Percentiles rank a stretch among this genome's conserved stretches.
Conservation (phyloP, 768 basidiomycete species). For the Ramaria sp. region DNA sequence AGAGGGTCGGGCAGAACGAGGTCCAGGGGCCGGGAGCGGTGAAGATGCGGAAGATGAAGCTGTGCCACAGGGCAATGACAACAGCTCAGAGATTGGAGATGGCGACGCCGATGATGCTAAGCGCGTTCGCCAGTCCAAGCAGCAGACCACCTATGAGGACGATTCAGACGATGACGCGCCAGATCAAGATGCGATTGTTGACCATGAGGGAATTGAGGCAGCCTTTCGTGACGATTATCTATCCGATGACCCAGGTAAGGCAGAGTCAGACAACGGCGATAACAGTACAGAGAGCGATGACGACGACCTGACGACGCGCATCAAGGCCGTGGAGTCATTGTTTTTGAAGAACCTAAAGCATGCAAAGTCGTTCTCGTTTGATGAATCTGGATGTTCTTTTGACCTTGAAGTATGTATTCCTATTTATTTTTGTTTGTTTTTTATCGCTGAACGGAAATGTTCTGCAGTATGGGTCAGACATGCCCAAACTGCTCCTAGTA, state of each 20-base stretch:
- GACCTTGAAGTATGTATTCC: constrained; percentile 61
- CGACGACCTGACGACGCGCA: constrained; percentile 26
- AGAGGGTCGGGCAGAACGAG: constrained; percentile 50
- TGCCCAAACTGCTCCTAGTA: constrained; percentile 89
- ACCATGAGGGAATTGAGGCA: constrained; percentile 52
- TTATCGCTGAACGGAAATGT: constrained; percentile 22
- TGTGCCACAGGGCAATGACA: constrained; percentile 47
- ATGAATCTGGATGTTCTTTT: constrained; percentile 57
- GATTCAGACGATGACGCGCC: constrained; percentile 45
- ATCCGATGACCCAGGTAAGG: constrained; percentile 15
- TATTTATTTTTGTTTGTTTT: background rate
- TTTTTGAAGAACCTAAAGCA: constrained; percentile 53
- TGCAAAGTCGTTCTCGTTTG: constrained; percentile 67
- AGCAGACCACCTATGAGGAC: constrained; percentile 68
- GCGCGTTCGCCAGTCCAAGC: constrained; percentile 55
- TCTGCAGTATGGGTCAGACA: constrained; percentile 74
- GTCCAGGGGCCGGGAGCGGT: constrained; percentile 31
- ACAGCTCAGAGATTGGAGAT: constrained; percentile 68
- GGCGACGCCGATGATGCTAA: constrained; percentile 77
- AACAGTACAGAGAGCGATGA: constrained; percentile 14
- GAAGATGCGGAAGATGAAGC: constrained; percentile 43
- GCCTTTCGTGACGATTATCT: constrained; percentile 41
- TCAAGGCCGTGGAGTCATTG: constrained; percentile 32
- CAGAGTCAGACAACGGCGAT: constrained; percentile 18
- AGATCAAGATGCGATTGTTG: constrained; percentile 36